A percentile compares a stretch with the other conserved stretches of the same genome.
Conservation (phyloP, 2,329 filamentous ascomycete genomes). For the Talaromyces sp. region DNA sequence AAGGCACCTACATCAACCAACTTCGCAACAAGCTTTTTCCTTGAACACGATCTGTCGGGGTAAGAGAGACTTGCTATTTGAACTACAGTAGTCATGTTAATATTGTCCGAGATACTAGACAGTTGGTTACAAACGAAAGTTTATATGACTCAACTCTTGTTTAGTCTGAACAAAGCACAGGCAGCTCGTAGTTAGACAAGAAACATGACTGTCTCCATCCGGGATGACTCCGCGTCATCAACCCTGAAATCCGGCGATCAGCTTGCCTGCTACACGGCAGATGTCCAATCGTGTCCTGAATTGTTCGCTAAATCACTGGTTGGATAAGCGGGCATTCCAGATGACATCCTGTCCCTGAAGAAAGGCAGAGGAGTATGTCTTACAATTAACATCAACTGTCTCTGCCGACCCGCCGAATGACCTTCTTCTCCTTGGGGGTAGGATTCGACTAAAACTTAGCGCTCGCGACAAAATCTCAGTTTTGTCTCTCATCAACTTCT, state of each 20-base stretch:
- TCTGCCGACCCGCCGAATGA: too few relatives aligned
- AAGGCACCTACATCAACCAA: too few relatives aligned
- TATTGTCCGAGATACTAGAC: too few relatives aligned
- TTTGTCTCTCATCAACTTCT: too few relatives aligned
- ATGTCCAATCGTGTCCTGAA: not conserved
- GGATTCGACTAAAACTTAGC: too few relatives aligned
- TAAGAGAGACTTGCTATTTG: too few relatives aligned
- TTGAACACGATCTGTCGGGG: too few relatives aligned
- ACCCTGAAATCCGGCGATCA: conserved; percentile 8
- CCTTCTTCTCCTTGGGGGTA: too few relatives aligned
- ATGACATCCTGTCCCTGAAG: not conserved
- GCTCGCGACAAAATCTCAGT: too few relatives aligned
- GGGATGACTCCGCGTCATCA: conserved; percentile 10
- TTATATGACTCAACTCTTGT: not conserved
- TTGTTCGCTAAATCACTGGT: not conserved
- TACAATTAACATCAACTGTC: too few relatives aligned
- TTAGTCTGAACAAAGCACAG: not conserved
- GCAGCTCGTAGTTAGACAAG: not conserved
- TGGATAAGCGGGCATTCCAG: not conserved
- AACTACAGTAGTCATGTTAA: not conserved
- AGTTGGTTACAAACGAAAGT: too few relatives aligned
- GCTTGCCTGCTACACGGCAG: not conserved
- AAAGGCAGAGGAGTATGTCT: too few relatives aligned
- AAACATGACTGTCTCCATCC: conserved; percentile 7
- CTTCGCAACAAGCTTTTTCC: not conserved